phyloP scores from a whole-genome alignment of 73 alveolate genomes.

The Breviolum minutum region DNA sequence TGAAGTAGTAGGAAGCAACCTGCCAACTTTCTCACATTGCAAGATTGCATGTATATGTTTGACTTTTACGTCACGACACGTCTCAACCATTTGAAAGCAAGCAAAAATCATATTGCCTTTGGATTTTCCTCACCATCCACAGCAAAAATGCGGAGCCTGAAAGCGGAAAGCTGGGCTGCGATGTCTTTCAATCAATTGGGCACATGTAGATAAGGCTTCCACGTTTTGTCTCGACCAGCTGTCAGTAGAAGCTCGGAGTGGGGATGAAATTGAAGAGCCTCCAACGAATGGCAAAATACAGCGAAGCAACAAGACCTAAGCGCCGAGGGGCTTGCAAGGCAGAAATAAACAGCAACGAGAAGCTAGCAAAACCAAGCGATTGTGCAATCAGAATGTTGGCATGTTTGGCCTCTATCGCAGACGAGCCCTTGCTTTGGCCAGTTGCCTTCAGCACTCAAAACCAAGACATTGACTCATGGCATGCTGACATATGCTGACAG shows the following conservation, averaged over 20 bases:
- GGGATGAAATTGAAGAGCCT: slow-evolving; percentile 92
- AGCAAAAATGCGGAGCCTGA: slow-evolving; percentile 80
- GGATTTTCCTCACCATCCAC: slow-evolving; percentile 89
- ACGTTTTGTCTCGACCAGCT: slow-evolving; percentile 87
- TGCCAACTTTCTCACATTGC: neutral
- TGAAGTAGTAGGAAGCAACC: slow-evolving; percentile 90
- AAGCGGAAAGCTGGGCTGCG: too few relatives aligned
- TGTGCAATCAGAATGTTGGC: neutral
- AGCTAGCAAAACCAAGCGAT: neutral
- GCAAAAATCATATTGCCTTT: neutral
- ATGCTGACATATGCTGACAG: too few relatives aligned
- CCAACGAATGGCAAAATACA: neutral
- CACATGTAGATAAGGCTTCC: neutral
- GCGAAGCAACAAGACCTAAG: neutral
- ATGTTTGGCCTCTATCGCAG: slow-evolving; percentile 57
- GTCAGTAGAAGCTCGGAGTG: slow-evolving; percentile 78
- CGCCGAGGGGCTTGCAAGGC: neutral
- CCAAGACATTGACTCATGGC: too few relatives aligned
- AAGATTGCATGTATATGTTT: neutral
- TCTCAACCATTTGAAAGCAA: neutral
- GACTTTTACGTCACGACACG: neutral
- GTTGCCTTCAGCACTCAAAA: neutral
- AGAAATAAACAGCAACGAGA: neutral
- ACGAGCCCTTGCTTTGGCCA: slow-evolving; percentile 68
- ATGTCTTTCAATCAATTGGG: neutral